These are phyloP conservation scores for Cucumis hystrix DNA, from an alignment of 306 rosid genomes.

Conservation along the genomic window DNA sequence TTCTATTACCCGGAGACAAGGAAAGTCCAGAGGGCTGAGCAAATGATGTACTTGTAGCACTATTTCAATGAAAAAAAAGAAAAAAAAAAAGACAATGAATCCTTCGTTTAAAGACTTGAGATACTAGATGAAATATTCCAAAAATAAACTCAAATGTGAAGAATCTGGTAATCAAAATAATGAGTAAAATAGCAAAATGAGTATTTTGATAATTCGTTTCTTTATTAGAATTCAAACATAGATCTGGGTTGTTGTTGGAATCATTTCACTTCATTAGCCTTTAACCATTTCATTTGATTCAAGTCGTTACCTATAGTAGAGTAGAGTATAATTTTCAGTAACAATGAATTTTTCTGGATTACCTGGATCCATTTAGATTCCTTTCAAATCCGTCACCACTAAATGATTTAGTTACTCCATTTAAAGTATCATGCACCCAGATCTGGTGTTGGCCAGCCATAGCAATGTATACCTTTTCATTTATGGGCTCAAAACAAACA, in stretches of 20 bases:
- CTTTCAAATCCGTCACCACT: conserved; percentile 96
- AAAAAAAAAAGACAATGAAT: not conserved
- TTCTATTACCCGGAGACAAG: conserved; percentile 63
- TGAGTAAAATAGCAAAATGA: not conserved
- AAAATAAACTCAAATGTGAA: not conserved
- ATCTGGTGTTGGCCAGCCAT: conserved; percentile 98
- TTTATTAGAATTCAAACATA: not conserved
- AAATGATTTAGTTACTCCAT: conserved; percentile 53
- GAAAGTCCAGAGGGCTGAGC: conserved; percentile 98
- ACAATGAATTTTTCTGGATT: conserved; percentile 5
- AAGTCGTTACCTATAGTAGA: not conserved
- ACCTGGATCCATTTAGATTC: conserved; percentile 90
- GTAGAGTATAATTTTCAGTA: not conserved
- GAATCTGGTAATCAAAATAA: not conserved
- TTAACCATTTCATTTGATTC: not conserved
- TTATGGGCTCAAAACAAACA: conserved; percentile 79
- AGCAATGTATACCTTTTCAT: conserved; percentile 75
- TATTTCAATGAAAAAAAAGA: conserved; percentile 19
- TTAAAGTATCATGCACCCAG: conserved; percentile 63
- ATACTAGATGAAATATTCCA: not conserved
- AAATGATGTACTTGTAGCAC: conserved; percentile 68
- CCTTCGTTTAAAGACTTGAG: not conserved
- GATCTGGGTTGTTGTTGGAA: not conserved
- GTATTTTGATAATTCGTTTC: not conserved
- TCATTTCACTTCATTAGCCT: not conserved